Base-by-base conservation (phyloP, 2,329 filamentous ascomycete genomes). In the Beauveria asiatica region DNA sequence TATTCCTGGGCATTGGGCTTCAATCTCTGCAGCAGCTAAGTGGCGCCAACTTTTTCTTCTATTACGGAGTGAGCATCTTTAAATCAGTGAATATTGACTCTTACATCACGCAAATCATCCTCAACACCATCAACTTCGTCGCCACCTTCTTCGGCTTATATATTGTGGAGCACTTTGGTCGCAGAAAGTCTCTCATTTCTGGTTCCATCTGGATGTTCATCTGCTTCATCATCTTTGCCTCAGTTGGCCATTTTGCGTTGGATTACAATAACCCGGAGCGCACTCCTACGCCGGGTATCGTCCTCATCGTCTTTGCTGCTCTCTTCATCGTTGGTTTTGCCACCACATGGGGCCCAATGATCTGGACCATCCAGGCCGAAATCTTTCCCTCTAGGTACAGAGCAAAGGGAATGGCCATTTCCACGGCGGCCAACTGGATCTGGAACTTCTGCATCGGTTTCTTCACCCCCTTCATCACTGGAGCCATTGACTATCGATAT, bases 391-490 rank as follows among this genome's bases (percentile, higher is more conserved):
- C 81, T 11, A 76, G 83, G 16, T 85, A 86, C 67, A 77, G 83
- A 42, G 83, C 83, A 3, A 80, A 80, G 67, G 81, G 78, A 33
- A 85, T 86, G 78, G 83, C 82, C 2, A 69, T 86, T 2, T 78
- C 82, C 0, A 87, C 84, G 0, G 79, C 82, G 0, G 80, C 78
- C 65, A 87, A 87, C 71, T 87, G 85, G 85, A 75, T 79, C 37
- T 90, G 85, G 85, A 89, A 90, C 72, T 92, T 92, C 73, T 78
- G 89, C 64, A 80, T 86, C 62, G 83, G 83, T 0, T 92, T 92
- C 76, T 90, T 91, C 76, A 91, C 89, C 0, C 87, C 89, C 0
- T 92, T 91, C 72, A 92, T 92, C 69, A 88, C 85, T 0, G 75
- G 78, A 0, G 81, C 82, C 3, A 92, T 92, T 59, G 82, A 87